A percentile compares a stretch with the other conserved stretches of the same genome.
phyloP scores from a whole-genome alignment of 148 eudicot genomes.

The Rhododendron henanense region DNA sequence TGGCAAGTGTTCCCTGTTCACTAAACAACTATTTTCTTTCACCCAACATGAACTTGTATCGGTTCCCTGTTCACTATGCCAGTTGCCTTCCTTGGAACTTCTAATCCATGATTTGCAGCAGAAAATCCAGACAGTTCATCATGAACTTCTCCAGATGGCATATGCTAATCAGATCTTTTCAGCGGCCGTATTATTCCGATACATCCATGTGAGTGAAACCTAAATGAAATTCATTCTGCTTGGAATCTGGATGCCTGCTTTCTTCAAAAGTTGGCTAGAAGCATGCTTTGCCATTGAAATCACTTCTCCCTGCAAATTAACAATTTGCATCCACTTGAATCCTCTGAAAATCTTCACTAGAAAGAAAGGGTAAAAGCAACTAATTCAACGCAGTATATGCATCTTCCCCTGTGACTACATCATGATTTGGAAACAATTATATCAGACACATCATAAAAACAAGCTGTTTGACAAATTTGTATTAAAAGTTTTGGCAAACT shows the following conservation, averaged over 20 bases:
- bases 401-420: not conserved
- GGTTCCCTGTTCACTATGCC: too few relatives aligned
- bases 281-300: slow-evolving; percentile 56
- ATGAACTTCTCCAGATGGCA: too few relatives aligned
- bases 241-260: slow-evolving; percentile 73
- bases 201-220: not conserved
- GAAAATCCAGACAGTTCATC: too few relatives aligned
- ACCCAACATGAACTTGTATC: not conserved
- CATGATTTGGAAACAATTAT: not conserved
- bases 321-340: not conserved
- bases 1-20: not conserved
- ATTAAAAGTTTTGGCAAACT: not conserved
- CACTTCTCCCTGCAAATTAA: slow-evolving; percentile 49
- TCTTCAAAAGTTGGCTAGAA: slow-evolving; percentile 50
- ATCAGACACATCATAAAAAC: not conserved
- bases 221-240: slow-evolving; percentile 56
- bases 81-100: too few relatives aligned
- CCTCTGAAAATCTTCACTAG: not conserved
- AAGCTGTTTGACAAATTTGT: not conserved
- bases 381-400: not conserved
- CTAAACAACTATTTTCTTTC: not conserved
- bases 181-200: not conserved
- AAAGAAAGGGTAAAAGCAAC: not conserved
- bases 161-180: too few relatives aligned
- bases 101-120: too few relatives aligned